These are phyloP conservation scores for Trametes sp. DNA, from an alignment of 1,284 basidiomycete genomes.

Conservation along the genomic window DNA sequence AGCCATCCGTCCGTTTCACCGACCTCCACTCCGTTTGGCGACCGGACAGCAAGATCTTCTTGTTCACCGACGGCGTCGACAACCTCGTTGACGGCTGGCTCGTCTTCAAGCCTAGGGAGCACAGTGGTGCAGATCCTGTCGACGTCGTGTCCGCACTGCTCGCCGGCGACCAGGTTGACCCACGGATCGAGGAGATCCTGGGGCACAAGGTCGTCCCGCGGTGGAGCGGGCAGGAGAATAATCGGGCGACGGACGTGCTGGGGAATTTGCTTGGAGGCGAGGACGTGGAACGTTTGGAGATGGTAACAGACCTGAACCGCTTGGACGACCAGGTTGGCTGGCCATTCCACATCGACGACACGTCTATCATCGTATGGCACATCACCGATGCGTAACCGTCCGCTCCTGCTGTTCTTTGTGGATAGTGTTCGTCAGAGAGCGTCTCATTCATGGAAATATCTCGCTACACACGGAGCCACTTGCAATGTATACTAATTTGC, in stretches of 20 bases:
- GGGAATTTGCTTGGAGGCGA: not conserved
- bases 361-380: not conserved
- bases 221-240: too few relatives aligned
- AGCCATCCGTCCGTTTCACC: constrained; percentile 13
- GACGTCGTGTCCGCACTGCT: constrained; percentile 14
- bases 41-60: not conserved
- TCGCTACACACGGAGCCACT: too few relatives aligned
- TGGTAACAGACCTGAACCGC: not conserved
- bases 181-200: constrained; percentile 2
- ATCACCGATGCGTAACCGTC: not conserved
- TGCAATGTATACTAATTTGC: too few relatives aligned
- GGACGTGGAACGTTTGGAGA: not conserved
- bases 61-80: constrained; percentile 21
- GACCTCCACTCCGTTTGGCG: constrained; percentile 11
- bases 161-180: constrained; percentile 6
- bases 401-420: too few relatives aligned
- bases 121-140: constrained; percentile 10
- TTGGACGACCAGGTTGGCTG: constrained; percentile 19
- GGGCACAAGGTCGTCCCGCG: not conserved
- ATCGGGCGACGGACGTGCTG: not conserved
- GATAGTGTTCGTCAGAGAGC: too few relatives aligned
- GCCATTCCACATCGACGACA: constrained; percentile 5
- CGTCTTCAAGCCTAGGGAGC: constrained; percentile 1
- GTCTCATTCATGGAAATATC: too few relatives aligned
- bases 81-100: constrained; percentile 11